These are phyloP conservation scores for Mycena kentingensis DNA, from an alignment of 768 basidiomycete species.

Conservation along the genomic window DNA sequence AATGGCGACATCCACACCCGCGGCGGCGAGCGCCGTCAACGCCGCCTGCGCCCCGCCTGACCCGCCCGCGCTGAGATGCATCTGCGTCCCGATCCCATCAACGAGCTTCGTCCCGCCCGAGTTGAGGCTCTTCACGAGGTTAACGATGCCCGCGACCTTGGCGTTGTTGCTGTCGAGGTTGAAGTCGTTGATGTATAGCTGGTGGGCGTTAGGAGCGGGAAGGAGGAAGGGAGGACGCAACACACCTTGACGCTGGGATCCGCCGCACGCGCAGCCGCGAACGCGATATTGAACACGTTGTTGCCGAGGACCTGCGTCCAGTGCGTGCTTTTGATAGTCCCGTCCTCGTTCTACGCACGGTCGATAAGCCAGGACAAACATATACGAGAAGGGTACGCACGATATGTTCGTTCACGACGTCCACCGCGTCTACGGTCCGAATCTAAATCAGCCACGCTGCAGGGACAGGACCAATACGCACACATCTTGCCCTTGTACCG, in stretches of 20 bases:
- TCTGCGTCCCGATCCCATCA: slow-evolving; percentile 53
- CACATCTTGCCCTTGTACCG: slow-evolving; percentile 50
- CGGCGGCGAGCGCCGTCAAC: slow-evolving; percentile 45
- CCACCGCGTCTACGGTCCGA: slow-evolving; percentile 8
- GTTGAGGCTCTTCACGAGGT: slow-evolving; percentile 37
- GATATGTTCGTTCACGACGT: slow-evolving; percentile 19
- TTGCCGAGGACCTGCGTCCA: slow-evolving; percentile 21
- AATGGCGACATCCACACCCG: slow-evolving; percentile 48
- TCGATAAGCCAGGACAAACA: too few species aligned
- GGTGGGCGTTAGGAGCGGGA: neutral
- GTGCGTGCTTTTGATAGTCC: slow-evolving; percentile 18
- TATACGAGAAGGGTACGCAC: neutral
- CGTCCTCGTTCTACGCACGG: slow-evolving; percentile 9
- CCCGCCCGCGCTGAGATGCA: slow-evolving; percentile 44
- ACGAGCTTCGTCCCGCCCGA: slow-evolving; percentile 38
- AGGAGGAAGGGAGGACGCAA: neutral
- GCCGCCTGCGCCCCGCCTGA: slow-evolving; percentile 44
- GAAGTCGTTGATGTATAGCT: slow-evolving; percentile 48
- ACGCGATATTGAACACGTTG: slow-evolving; percentile 53
- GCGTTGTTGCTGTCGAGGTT: slow-evolving; percentile 51
- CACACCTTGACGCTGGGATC: slow-evolving; percentile 50
- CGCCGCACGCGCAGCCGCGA: slow-evolving; percentile 50
- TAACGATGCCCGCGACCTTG: slow-evolving; percentile 46
- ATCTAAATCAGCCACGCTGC: neutral
- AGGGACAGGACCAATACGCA: slow-evolving; percentile 13